Evolutionary conservation across 495 filamentous ascomycete species (phyloP).

Genomic region (Usnea hakonensis): DNA sequence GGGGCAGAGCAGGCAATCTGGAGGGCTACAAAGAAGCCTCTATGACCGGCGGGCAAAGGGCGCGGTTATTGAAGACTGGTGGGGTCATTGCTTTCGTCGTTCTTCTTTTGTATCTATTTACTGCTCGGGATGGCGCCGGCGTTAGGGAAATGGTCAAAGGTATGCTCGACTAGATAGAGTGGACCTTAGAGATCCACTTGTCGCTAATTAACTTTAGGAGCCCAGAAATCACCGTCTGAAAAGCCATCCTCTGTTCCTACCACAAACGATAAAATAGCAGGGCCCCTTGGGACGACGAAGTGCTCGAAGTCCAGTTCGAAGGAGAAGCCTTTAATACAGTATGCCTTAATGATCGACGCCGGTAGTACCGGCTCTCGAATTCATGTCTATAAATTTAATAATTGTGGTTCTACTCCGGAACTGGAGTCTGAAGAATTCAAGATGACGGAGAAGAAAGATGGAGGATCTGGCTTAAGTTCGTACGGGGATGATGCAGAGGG

Average conservation of each 20-base stretch:
- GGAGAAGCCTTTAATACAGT: constrained; percentile 89
- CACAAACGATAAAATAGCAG: constrained; percentile 13
- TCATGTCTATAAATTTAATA: constrained; percentile 98
- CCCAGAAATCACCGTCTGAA: background rate
- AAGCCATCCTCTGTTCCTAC: background rate
- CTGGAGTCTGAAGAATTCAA: constrained; percentile 87
- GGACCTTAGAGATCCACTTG: background rate
- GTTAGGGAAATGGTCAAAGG: constrained; percentile 31
- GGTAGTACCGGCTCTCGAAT: constrained; percentile 96
- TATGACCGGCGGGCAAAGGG: constrained; percentile 65
- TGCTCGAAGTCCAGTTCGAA: constrained; percentile 76
- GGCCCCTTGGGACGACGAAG: constrained; percentile 43
- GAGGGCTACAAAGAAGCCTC: constrained; percentile 42
- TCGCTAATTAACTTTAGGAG: background rate
- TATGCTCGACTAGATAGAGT: background rate
- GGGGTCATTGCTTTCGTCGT: constrained; percentile 68
- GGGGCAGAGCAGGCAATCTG: constrained; percentile 30
- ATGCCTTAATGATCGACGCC: constrained; percentile 97
- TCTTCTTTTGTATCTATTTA: constrained; percentile 67
- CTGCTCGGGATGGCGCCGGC: constrained; percentile 43
- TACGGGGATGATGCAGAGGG: constrained; percentile 77
- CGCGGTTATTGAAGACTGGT: constrained; percentile 74
- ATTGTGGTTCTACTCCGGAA: constrained; percentile 92
- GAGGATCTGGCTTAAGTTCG: constrained; percentile 77
- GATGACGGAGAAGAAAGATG: constrained; percentile 70